Evolutionary conservation across 1,284 basidiomycete species (phyloP).

Genomic region (Apiotrichum veenhuisii): DNA sequence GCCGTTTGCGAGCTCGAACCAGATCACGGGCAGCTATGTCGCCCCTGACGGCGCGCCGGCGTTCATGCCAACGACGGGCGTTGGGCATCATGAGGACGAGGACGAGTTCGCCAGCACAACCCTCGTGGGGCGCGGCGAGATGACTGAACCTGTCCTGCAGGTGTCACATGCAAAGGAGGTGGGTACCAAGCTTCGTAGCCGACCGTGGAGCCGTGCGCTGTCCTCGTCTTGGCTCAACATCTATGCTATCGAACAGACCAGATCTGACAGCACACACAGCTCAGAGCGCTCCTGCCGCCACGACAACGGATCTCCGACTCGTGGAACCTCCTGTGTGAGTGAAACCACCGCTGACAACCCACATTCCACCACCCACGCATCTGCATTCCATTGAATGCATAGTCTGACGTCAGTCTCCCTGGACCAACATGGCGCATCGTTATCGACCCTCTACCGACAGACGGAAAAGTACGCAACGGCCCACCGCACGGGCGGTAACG

Average conservation of each 20-base stretch:
- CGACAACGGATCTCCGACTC: conserved; percentile 68
- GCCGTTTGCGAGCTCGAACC: conserved; percentile 37
- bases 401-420: conserved; percentile 56
- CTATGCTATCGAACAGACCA: background rate
- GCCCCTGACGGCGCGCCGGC: conserved; percentile 74
- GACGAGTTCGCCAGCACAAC: conserved; percentile 42
- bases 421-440: conserved; percentile 91
- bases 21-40: conserved; percentile 50
- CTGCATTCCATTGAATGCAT: background rate
- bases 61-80: conserved; percentile 51
- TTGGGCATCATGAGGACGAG: conserved; percentile 1
- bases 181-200: too few relatives aligned
- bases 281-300: conserved; percentile 70
- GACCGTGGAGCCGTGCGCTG: too few relatives aligned
- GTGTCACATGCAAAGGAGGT: conserved; percentile 11
- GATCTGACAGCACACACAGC: conserved; percentile 48
- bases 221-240: too few relatives aligned
- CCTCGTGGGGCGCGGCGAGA: conserved; percentile 57
- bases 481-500: conserved; percentile 51
- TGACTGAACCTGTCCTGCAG: conserved; percentile 58
- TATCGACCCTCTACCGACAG: conserved; percentile 76
- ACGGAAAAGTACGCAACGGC: conserved; percentile 51
- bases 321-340: conserved; percentile 79
- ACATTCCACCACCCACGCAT: too few relatives aligned
- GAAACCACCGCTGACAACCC: too few relatives aligned